These are phyloP conservation scores for Camillea tinctor DNA, from an alignment of 2,329 filamentous ascomycete species.

Conservation along the genomic window DNA sequence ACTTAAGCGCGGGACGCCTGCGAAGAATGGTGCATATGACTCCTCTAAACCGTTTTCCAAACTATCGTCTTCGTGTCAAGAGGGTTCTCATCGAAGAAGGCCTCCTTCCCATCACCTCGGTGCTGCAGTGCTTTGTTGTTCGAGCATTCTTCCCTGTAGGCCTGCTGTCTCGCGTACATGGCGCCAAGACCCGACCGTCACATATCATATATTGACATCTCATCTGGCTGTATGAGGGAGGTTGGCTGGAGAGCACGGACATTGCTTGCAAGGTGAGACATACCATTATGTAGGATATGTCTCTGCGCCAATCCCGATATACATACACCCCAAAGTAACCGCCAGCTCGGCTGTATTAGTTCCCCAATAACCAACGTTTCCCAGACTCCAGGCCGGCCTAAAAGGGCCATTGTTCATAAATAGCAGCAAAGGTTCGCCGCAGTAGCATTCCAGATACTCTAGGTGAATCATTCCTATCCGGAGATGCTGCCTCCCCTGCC, in stretches of 20 bases:
- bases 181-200: conserved; percentile 9
- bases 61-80: background rate
- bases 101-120: background rate
- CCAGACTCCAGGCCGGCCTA: conserved; percentile 11
- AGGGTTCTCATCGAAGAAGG: background rate
- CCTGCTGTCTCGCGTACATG: background rate
- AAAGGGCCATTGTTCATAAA: conserved; percentile 20
- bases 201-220: conserved; percentile 25
- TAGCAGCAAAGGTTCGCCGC: conserved; percentile 11
- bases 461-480: conserved; percentile 20
- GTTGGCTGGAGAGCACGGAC: conserved; percentile 16
- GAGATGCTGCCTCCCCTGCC: conserved; percentile 16
- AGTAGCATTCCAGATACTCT: conserved; percentile 13
- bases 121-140: background rate
- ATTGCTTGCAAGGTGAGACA: background rate
- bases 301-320: background rate
- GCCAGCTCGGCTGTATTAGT: conserved; percentile 15
- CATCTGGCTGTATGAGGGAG: conserved; percentile 11
- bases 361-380: conserved; percentile 13
- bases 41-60: background rate
- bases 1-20: background rate
- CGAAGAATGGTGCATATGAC: background rate
- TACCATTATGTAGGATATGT: conserved; percentile 14
- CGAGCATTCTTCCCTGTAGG: background rate
- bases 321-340: conserved; percentile 10